Evolutionary conservation across 2,329 filamentous ascomycete genomes (phyloP).

Genomic region (Fusarium avenaceum): DNA sequence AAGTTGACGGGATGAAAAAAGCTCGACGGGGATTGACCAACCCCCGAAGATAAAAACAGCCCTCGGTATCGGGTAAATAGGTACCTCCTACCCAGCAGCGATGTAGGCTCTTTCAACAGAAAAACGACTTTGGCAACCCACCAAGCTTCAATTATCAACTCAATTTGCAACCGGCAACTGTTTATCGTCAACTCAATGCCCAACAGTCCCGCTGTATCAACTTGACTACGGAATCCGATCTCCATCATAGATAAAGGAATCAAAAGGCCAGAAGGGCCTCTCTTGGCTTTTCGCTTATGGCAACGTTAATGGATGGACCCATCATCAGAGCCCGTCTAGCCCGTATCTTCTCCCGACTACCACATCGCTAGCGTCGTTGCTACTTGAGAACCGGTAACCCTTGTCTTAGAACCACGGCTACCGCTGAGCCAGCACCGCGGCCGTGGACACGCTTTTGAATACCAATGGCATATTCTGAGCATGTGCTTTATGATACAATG

Average conservation of each 20-base stretch:
- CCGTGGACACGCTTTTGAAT: slow-evolving; percentile 14
- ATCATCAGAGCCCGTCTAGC: slow-evolving; percentile 35
- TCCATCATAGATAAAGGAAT: not conserved
- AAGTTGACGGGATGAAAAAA: not conserved
- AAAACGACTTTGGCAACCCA: not conserved
- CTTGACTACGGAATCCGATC: not conserved
- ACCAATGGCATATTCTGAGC: slow-evolving; percentile 2
- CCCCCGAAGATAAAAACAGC: not conserved
- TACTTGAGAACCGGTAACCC: slow-evolving; percentile 30
- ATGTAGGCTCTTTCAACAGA: not conserved
- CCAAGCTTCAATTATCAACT: not conserved
- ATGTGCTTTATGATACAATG: slow-evolving; percentile 16
- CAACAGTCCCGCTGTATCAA: not conserved
- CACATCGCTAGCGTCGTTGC: slow-evolving; percentile 38
- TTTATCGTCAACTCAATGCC: not conserved
- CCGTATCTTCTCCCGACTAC: slow-evolving; percentile 41
- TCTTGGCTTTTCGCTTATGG: slow-evolving; percentile 5
- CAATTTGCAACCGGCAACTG: not conserved
- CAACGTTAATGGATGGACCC: slow-evolving; percentile 9
- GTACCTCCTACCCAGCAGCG: not conserved
- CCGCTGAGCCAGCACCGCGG: slow-evolving; percentile 29
- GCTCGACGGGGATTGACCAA: no score
- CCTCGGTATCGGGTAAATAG: not conserved
- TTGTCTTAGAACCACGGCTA: slow-evolving; percentile 29
- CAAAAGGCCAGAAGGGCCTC: slow-evolving; percentile 7